Evolutionary conservation across 495 filamentous ascomycete species (phyloP).

Genomic region (Penicillium antarcticum): DNA sequence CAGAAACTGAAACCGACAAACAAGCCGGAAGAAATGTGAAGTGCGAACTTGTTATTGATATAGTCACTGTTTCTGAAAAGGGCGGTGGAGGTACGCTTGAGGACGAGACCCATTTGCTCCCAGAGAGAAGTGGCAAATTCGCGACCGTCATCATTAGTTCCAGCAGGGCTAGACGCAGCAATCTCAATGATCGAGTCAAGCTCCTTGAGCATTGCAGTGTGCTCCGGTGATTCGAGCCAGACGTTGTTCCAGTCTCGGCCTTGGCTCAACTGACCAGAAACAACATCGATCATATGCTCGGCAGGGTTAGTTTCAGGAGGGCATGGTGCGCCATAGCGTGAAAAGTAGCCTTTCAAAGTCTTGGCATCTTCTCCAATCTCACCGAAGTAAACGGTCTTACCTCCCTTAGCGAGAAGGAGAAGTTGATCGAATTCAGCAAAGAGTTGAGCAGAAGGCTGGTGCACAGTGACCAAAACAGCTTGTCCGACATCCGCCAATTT

Average conservation of each 20-base stretch:
- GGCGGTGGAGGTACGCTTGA: conserved; percentile 53
- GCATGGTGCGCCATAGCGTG: conserved; percentile 69
- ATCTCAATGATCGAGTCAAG: conserved; percentile 51
- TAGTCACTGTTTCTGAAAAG: conserved; percentile 63
- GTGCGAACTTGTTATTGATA: conserved; percentile 57
- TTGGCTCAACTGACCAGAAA: conserved; percentile 39
- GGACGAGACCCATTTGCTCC: conserved; percentile 53
- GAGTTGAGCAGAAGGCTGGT: conserved; percentile 68
- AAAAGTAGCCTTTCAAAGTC: conserved; percentile 66
- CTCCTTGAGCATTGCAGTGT: conserved; percentile 42
- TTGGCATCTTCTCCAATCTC: conserved; percentile 52
- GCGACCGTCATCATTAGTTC: conserved; percentile 29
- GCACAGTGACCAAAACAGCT: conserved; percentile 70
- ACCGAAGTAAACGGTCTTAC: conserved; percentile 70
- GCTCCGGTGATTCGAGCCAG: conserved; percentile 58
- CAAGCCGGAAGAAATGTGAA: conserved; percentile 30
- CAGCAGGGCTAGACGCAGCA: conserved; percentile 28
- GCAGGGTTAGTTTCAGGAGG: conserved; percentile 73
- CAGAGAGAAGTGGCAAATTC: conserved; percentile 58
- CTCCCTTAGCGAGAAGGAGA: conserved; percentile 63
- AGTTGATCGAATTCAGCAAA: conserved; percentile 73
- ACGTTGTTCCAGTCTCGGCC: conserved; percentile 58
- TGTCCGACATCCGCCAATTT: conserved; percentile 66
- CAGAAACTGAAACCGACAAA: conserved; percentile 43
- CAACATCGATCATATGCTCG: conserved; percentile 91